Conservation (phyloP, 495 filamentous ascomycete species). For the Apiosordaria backusii region DNA sequence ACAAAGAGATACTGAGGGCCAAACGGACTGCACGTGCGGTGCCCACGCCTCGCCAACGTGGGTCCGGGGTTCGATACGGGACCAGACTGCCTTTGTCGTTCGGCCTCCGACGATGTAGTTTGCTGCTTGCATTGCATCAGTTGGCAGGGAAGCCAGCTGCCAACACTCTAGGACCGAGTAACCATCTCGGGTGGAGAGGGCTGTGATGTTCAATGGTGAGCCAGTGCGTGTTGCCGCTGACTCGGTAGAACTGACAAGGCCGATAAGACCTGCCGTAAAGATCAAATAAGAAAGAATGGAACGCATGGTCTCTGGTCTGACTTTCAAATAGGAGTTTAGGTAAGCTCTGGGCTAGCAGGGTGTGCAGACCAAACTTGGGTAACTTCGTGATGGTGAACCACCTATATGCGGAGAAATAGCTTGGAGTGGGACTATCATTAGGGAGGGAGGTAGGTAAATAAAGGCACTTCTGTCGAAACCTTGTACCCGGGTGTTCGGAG, state of each 20-base stretch:
- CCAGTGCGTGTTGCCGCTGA: not conserved
- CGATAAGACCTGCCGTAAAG: not conserved
- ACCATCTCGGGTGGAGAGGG: constrained; percentile 26
- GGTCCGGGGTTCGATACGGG: constrained; percentile 26
- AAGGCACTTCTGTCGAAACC: too few relatives aligned
- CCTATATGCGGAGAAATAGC: too few relatives aligned
- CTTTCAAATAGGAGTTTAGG: too few relatives aligned
- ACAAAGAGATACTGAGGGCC: not conserved
- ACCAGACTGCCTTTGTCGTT: constrained; percentile 27
- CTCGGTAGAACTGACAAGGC: not conserved
- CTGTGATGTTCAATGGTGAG: constrained; percentile 26
- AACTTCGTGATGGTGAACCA: too few relatives aligned
- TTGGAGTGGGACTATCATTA: too few relatives aligned
- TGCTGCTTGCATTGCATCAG: constrained; percentile 27
- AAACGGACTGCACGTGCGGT: constrained; percentile 26
- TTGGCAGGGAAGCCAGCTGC: constrained; percentile 24
- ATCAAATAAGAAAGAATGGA: too few relatives aligned
- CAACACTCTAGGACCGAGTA: constrained; percentile 33
- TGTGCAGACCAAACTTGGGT: too few relatives aligned
- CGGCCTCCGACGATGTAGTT: constrained; percentile 30
- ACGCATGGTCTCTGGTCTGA: too few relatives aligned
- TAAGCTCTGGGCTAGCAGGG: too few relatives aligned
- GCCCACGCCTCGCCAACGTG: constrained; percentile 31
- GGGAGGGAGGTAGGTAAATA: too few relatives aligned
- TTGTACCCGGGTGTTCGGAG: too few relatives aligned